These are phyloP conservation scores for Ascobolus immersus DNA, from an alignment of 495 filamentous ascomycete genomes.

Conservation along the genomic window DNA sequence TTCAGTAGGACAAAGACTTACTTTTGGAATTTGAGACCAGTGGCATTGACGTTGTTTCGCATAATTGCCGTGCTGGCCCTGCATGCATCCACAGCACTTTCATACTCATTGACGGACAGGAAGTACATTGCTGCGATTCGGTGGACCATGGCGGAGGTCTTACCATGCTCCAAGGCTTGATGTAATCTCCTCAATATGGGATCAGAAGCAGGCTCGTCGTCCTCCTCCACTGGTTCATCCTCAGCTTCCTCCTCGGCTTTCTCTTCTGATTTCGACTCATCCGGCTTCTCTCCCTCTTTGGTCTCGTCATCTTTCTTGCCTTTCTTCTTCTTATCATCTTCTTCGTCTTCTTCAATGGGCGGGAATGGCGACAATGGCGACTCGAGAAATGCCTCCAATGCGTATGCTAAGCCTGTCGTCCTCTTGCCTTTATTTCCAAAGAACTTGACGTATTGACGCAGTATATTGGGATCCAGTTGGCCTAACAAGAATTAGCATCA, in stretches of 20 bases:
- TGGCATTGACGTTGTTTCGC: conserved; percentile 31
- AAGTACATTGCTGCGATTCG: conserved; percentile 69
- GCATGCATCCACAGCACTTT: conserved; percentile 52
- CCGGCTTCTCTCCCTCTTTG: conserved; percentile 15
- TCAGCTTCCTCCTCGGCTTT: conserved; percentile 26
- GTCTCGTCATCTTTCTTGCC: conserved; percentile 17
- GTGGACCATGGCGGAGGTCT: conserved; percentile 54
- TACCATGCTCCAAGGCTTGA: conserved; percentile 42
- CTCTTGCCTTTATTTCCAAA: conserved; percentile 71
- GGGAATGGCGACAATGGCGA: conserved; percentile 74
- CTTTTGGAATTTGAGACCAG: conserved; percentile 38
- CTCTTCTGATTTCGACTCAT: conserved; percentile 17
- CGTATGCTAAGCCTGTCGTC: conserved; percentile 52
- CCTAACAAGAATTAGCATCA: conserved; percentile 16
- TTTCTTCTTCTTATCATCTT: conserved; percentile 18
- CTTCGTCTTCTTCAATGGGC: conserved; percentile 15
- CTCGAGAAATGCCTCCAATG: conserved; percentile 52
- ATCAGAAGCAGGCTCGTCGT: conserved; percentile 49
- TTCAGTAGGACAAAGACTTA: conserved; percentile 1
- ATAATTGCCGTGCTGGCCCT: conserved; percentile 41
- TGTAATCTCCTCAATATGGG: conserved; percentile 18
- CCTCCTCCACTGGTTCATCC: conserved; percentile 31
- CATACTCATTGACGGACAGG: conserved; percentile 61
- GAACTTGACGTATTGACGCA: conserved; percentile 54
- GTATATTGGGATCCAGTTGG: conserved; percentile 45